Percentiles rank a stretch among this genome's conserved stretches.
phyloP scores from a whole-genome alignment of 371 early-diverging fungal species.

The Mortierella sp. region DNA sequence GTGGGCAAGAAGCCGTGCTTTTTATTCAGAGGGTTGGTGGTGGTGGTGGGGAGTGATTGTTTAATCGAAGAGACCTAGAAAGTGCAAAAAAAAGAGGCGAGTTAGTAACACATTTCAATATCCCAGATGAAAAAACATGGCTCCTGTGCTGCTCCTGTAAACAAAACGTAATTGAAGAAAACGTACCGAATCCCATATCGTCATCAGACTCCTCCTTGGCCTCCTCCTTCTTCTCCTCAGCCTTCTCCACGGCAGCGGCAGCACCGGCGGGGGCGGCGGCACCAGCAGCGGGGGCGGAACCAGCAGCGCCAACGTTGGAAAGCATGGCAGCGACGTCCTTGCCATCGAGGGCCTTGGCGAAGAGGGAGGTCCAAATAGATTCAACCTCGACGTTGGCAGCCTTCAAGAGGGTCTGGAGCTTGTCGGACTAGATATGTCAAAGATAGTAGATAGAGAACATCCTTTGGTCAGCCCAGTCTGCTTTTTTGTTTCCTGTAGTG shows the following conservation, averaged over 20 bases:
- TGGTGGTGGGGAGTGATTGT: constrained; percentile 37
- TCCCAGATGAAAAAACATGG: background rate
- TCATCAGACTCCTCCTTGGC: constrained; percentile 93
- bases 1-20: constrained; percentile 21
- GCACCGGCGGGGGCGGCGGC: constrained; percentile 67
- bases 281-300: constrained; percentile 78
- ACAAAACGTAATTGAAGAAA: background rate
- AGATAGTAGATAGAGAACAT: constrained; percentile 13
- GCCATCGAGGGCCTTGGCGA: constrained; percentile 98
- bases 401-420: constrained; percentile 91
- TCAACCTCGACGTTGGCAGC: constrained; percentile 96
- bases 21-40: constrained; percentile 45
- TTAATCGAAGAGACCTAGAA: constrained; percentile 88
- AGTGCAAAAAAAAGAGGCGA: background rate
- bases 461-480: constrained; percentile 18
- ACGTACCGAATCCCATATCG: constrained; percentile 93
- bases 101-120: background rate
- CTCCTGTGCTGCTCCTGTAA: background rate
- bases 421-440: constrained; percentile 86
- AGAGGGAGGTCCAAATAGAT: constrained; percentile 95
- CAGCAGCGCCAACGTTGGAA: constrained; percentile 93
- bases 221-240: constrained; percentile 80
- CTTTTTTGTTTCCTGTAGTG: no score
- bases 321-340: constrained; percentile 93
- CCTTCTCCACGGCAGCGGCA: constrained; percentile 68